Evolutionary conservation across 352 stramenopile genomes (phyloP).

Genomic region (Blastocystis sp.): DNA sequence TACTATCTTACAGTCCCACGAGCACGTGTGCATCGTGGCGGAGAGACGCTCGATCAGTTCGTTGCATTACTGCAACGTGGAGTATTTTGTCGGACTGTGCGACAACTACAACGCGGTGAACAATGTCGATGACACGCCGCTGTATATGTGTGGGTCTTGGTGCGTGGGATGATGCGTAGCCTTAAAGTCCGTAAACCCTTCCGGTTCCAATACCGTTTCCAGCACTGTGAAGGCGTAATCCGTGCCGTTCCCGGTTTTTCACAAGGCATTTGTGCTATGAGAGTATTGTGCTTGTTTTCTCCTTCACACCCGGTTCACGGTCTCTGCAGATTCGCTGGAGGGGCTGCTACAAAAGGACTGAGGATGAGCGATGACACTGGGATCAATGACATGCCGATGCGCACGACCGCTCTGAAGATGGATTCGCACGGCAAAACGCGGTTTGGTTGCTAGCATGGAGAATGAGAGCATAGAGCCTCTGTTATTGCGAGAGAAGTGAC

Average conservation of each 20-base stretch:
- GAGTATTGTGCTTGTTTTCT: background rate
- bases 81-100: conserved; percentile 28
- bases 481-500: conserved; percentile 35
- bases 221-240: background rate
- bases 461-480: background rate
- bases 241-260: background rate
- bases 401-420: conserved; percentile 1
- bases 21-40: background rate
- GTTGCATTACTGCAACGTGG: background rate
- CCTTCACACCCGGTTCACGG: background rate
- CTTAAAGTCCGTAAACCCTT: background rate
- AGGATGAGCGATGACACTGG: background rate
- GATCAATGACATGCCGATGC: conserved; percentile 45
- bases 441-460: background rate
- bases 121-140: background rate
- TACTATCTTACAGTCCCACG: conserved; percentile 14
- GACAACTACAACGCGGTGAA: conserved; percentile 40
- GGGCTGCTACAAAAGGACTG: background rate
- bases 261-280: background rate
- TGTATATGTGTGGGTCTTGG: background rate
- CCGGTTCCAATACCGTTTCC: background rate
- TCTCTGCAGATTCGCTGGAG: too few species aligned
- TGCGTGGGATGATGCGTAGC: background rate
- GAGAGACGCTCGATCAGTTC: background rate
- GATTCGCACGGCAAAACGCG: conserved; percentile 10